A percentile compares a stretch with the other conserved stretches of the same genome.
Conservation (phyloP, 371 early-diverging fungal species). For the Mucor plumbeus region DNA sequence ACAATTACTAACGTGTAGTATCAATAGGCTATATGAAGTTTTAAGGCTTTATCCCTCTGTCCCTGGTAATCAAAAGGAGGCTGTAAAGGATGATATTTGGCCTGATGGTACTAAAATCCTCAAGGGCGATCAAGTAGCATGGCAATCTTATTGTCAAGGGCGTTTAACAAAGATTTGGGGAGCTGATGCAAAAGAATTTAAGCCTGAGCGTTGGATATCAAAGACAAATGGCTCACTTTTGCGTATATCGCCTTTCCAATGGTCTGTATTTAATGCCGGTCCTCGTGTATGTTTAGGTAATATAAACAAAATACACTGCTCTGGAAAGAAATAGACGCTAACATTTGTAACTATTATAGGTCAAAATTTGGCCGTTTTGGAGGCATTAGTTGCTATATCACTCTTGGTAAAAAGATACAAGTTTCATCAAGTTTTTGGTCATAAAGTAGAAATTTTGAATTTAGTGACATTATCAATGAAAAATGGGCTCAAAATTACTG, state of each 20-base stretch:
- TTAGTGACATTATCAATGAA: constrained; percentile 15
- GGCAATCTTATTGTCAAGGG: constrained; percentile 62
- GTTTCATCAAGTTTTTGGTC: not conserved
- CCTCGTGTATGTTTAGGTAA: constrained; percentile 70
- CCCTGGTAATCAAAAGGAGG: constrained; percentile 68
- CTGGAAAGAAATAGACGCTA: not conserved
- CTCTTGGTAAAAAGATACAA: constrained; percentile 29
- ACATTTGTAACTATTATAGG: constrained; percentile 14
- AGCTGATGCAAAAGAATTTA: constrained; percentile 55
- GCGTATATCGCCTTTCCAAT: constrained; percentile 29
- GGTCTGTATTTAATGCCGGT: constrained; percentile 64
- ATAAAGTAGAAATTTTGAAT: constrained; percentile 7
- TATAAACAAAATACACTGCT: not conserved
- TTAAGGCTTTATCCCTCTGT: constrained; percentile 76
- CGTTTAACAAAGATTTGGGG: constrained; percentile 65
- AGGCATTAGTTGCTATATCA: constrained; percentile 41
- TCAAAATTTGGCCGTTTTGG: constrained; percentile 52
- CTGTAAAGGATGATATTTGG: constrained; percentile 67
- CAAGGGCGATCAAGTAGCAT: constrained; percentile 57
- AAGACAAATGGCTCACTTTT: constrained; percentile 26
- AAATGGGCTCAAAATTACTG: constrained; percentile 5
- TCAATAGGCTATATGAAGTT: constrained; percentile 59
- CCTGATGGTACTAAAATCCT: constrained; percentile 72
- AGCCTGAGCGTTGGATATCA: constrained; percentile 63
- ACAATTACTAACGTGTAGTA: not conserved